These are phyloP conservation scores for Talaromyces stipitatus DNA, from an alignment of 495 filamentous ascomycete species.

Conservation along the genomic window DNA sequence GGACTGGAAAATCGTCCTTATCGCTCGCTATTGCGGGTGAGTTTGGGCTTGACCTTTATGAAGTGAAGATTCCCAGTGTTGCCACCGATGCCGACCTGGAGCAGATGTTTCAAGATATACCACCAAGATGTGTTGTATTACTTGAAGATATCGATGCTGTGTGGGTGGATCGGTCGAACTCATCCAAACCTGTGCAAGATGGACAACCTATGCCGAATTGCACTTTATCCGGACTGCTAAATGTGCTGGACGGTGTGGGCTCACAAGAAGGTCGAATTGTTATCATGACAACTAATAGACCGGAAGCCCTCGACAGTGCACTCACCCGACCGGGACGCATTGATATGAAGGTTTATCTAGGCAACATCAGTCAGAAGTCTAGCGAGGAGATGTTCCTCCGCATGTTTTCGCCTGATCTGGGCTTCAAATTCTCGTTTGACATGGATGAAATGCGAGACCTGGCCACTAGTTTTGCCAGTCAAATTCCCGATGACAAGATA, in stretches of 20 bases:
- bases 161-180: not conserved
- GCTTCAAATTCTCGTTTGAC: not conserved
- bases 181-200: not conserved
- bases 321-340: conserved; percentile 70
- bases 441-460: conserved; percentile 13
- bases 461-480: conserved; percentile 50
- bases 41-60: conserved; percentile 55
- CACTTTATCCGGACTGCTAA: conserved; percentile 59
- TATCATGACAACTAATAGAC: conserved; percentile 80
- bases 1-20: conserved; percentile 57
- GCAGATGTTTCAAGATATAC: conserved; percentile 46
- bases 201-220: not conserved
- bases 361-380: not conserved
- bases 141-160: conserved; percentile 59
- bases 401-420: conserved; percentile 3
- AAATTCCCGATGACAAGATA: conserved; percentile 57
- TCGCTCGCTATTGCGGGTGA: conserved; percentile 50
- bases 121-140: conserved; percentile 53
- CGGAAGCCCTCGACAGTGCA: conserved; percentile 65
- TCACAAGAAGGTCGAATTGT: conserved; percentile 74
- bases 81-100: conserved; percentile 31
- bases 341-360: conserved; percentile 53
- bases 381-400: conserved; percentile 4
- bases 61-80: conserved; percentile 25
- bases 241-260: conserved; percentile 76